Evolutionary conservation across 78 protist genomes (phyloP).

Genomic region (Bodo saltans): DNA sequence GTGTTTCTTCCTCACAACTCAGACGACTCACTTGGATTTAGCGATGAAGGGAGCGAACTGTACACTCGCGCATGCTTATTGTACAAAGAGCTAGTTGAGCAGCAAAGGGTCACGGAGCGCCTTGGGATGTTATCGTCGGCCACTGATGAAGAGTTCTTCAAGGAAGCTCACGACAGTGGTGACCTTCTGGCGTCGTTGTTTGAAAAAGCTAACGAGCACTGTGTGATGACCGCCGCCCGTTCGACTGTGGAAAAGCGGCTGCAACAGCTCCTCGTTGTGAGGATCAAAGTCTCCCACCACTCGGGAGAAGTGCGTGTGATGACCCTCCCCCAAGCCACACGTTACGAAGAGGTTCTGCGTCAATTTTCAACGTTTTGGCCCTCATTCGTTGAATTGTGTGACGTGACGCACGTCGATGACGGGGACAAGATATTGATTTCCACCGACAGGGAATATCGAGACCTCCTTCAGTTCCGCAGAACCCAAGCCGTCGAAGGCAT

Average conservation of each 20-base stretch:
- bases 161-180: background rate
- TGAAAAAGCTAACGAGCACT: background rate
- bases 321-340: background rate
- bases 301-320: background rate
- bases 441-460: background rate
- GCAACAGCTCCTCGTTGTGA: background rate
- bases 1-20: background rate
- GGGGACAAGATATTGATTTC: background rate
- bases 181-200: background rate
- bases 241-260: background rate
- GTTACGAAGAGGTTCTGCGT: background rate
- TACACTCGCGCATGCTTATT: background rate
- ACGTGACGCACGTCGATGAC: background rate
- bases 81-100: background rate
- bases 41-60: background rate
- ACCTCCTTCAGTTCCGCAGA: background rate
- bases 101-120: background rate
- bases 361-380: background rate
- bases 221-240: background rate
- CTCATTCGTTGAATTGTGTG: background rate
- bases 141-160: background rate
- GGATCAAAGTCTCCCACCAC: background rate
- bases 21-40: background rate
- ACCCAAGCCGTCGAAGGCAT: too few species aligned
- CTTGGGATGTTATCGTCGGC: background rate